A percentile compares a stretch with the other conserved stretches of the same genome.
These are phyloP conservation scores for Trichophyton verrucosum DNA, from an alignment of 2,329 filamentous ascomycete genomes.

Conservation along the genomic window DNA sequence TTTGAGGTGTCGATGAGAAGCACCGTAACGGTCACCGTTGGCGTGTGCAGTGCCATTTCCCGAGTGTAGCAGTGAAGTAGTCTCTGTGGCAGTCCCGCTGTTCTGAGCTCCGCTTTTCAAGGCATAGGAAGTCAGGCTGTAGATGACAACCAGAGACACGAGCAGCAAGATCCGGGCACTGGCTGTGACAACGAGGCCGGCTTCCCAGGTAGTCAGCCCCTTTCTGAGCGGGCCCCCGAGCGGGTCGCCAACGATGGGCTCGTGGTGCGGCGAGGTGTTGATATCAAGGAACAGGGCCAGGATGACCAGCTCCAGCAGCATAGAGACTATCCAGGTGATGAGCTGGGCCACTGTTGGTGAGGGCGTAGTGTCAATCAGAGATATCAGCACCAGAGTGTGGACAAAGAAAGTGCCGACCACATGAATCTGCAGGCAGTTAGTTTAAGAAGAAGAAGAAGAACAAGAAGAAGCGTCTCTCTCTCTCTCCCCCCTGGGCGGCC, in stretches of 20 bases:
- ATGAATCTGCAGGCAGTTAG: conserved; percentile 52
- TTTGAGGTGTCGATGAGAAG: conserved; percentile 35
- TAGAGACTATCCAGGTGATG: conserved; percentile 60
- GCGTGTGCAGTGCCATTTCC: conserved; percentile 26
- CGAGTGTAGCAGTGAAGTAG: conserved; percentile 31
- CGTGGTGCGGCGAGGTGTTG: conserved; percentile 55
- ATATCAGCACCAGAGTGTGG: conserved; percentile 74
- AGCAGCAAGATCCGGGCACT: conserved; percentile 57
- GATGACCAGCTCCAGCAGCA: conserved; percentile 62
- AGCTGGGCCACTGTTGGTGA: conserved; percentile 72
- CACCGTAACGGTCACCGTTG: conserved; percentile 41
- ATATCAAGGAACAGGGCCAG: conserved; percentile 56
- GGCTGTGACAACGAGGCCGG: conserved; percentile 41
- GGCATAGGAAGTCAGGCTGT: conserved; percentile 39
- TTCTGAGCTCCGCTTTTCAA: conserved; percentile 29
- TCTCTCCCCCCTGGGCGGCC: neutral
- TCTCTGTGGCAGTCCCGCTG: conserved; percentile 31
- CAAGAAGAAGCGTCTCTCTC: neutral
- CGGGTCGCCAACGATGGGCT: conserved; percentile 43
- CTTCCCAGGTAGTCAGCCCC: conserved; percentile 33
- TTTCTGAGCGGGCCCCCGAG: conserved; percentile 30
- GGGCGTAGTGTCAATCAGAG: conserved; percentile 69
- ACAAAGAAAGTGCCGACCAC: conserved; percentile 74
- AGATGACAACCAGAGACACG: conserved; percentile 48
- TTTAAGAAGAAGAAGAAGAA: neutral